Evolutionary conservation across 768 basidiomycete species (phyloP).

Genomic region (Amanita inopinata): DNA sequence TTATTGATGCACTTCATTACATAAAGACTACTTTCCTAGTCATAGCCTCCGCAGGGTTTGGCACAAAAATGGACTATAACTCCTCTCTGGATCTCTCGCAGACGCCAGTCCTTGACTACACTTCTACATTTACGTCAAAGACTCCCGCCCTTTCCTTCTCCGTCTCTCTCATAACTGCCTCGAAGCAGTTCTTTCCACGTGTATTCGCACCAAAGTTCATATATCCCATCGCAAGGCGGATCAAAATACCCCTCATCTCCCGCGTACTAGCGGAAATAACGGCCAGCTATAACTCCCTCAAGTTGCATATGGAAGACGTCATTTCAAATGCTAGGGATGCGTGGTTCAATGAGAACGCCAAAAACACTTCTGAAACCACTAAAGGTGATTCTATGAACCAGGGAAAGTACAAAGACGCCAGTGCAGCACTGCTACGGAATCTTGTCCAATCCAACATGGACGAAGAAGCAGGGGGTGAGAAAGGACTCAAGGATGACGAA

Average conservation of each 20-base stretch:
- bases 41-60: conserved; percentile 33
- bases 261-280: conserved; percentile 19
- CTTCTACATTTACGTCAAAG: conserved; percentile 21
- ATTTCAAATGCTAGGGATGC: conserved; percentile 26
- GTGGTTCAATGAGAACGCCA: conserved; percentile 17
- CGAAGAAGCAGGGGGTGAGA: conserved; percentile 20
- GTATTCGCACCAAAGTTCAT: conserved; percentile 25
- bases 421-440: conserved; percentile 32
- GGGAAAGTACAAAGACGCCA: conserved; percentile 11
- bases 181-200: conserved; percentile 20
- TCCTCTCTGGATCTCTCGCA: conserved; percentile 20
- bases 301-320: conserved; percentile 30
- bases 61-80: conserved; percentile 11
- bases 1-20: too few species aligned
- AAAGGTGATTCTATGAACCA: conserved; percentile 14
- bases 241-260: conserved; percentile 27
- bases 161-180: conserved; percentile 21
- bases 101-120: conserved; percentile 19
- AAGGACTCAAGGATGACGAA: conserved; percentile 32
- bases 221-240: conserved; percentile 18
- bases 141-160: conserved; percentile 21
- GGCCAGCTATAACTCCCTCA: conserved; percentile 27
- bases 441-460: conserved; percentile 39
- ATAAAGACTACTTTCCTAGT: conserved; percentile 23
- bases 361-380: neutral